Base-by-base conservation (phyloP, 495 filamentous ascomycete species). In the Xylaria curta region DNA sequence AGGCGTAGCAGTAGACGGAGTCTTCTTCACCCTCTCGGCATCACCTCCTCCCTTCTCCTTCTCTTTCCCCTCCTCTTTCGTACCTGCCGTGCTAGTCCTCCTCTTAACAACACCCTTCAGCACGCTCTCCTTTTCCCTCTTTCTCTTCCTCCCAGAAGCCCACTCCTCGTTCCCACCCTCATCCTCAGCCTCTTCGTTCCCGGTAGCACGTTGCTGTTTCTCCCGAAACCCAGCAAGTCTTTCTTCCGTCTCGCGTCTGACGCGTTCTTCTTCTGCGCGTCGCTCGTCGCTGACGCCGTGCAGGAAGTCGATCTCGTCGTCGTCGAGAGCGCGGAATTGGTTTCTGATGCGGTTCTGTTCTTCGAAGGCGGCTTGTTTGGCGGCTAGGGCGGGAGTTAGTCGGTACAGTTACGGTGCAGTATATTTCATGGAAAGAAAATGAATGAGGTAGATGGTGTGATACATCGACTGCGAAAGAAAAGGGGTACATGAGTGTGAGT, bases 291-390 rank as follows among this genome's bases (percentile, higher is more conserved):
- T 81, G 19, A 97, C 88, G 2, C 88, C 91, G 70, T 97, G 94
- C 19, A 98, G 81, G 76, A 97, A 99, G 4, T 97, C 95, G 71
- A 96, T 87, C 82, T 99, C 96, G 76, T 97, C 95, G 72, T 97
- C 93, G 76, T 98, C 94, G 47, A 99, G 88, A 10, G 93, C 88
- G 66, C 94, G 91, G 83, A 98, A 99, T 83, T 98, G 96, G 79
- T 98, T 97, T 80, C 92, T 92, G 58, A 99, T 80, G 71, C 91
- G 88, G 69, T 89, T 89, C 73, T 92, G 91, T 81, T 99, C 97
- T 81, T 97, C 95, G 80, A 98, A 97, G 63, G 93, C 94, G 76
- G 97, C 95, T 83, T 98, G 94, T 81, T 98, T 98, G 73, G 94
- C 94, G 78, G 92, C 94, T 96, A 28, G 47, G 26, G 12, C 13